Percentiles rank a stretch among this genome's conserved stretches.
phyloP scores from a whole-genome alignment of 1,139 yeast genomes.

The Geotrichum fermentans region DNA sequence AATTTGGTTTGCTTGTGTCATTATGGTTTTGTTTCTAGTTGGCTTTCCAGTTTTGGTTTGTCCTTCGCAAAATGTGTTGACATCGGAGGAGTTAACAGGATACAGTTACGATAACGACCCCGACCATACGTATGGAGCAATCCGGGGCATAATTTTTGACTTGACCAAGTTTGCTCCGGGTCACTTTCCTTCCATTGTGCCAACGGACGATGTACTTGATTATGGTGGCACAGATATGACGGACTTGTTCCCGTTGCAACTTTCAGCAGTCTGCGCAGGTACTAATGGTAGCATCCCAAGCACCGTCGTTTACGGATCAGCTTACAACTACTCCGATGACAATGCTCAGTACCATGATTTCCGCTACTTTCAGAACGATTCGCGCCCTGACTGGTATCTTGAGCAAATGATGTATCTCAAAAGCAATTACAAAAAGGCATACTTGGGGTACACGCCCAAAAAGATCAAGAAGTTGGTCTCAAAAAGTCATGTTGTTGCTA shows the following conservation, averaged over 20 bases:
- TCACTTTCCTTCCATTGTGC: conserved; percentile 40
- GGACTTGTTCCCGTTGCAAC: conserved; percentile 39
- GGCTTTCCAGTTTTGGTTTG: conserved; percentile 42
- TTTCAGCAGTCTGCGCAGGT: conserved; percentile 40
- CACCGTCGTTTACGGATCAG: conserved; percentile 37
- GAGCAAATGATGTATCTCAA: conserved; percentile 39
- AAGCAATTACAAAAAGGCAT: conserved; percentile 36
- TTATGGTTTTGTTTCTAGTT: conserved; percentile 37
- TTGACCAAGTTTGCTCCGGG: conserved; percentile 38
- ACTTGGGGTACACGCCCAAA: conserved; percentile 39
- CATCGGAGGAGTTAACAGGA: conserved; percentile 34
- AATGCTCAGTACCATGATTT: conserved; percentile 43
- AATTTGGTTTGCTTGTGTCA: conserved; percentile 40
- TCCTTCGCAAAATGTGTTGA: conserved; percentile 40
- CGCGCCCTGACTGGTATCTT: conserved; percentile 43
- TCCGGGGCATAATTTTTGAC: conserved; percentile 42
- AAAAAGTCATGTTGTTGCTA: conserved; percentile 31
- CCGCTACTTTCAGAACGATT: conserved; percentile 38
- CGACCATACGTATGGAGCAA: conserved; percentile 35
- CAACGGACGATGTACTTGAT: conserved; percentile 34
- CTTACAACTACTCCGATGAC: conserved; percentile 37
- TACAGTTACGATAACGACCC: conserved; percentile 33
- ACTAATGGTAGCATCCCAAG: conserved; percentile 34
- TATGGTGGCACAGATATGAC: conserved; percentile 40
- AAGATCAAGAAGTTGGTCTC: conserved; percentile 31